Evolutionary conservation across 2,329 filamentous ascomycete species (phyloP).

Genomic region (Talaromyces funiculosus): DNA sequence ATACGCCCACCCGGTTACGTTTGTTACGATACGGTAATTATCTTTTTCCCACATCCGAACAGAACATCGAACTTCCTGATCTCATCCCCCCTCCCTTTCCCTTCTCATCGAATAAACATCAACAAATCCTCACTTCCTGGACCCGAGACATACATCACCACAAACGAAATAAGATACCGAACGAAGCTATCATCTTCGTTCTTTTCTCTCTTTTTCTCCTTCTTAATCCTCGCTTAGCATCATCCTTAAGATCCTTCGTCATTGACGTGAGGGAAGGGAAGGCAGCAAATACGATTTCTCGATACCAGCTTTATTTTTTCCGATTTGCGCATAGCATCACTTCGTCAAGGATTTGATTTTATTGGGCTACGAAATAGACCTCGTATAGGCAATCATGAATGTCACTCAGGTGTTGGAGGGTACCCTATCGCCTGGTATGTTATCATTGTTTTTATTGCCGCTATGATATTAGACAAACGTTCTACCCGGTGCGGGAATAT

Average conservation of each 20-base stretch:
- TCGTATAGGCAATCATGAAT: conserved; percentile 63
- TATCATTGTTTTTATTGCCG: conserved; percentile 26
- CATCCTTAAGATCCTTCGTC: conserved; percentile 14
- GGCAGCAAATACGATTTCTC: background rate
- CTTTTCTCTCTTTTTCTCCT: background rate
- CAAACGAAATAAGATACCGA: background rate
- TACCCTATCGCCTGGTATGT: conserved; percentile 88
- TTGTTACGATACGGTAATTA: conserved; percentile 2
- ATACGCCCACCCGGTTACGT: background rate
- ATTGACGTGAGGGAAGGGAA: conserved; percentile 1
- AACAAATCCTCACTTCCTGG: background rate
- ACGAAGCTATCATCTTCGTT: background rate
- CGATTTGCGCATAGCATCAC: conserved; percentile 13
- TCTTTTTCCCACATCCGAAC: conserved; percentile 12
- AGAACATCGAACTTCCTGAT: conserved; percentile 4
- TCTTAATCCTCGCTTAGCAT: conserved; percentile 13
- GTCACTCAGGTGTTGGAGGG: conserved; percentile 97
- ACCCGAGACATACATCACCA: background rate
- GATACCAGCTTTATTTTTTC: conserved; percentile 9
- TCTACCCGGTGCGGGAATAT: background rate
- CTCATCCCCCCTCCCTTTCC: background rate
- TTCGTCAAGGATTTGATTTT: background rate
- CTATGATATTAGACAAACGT: background rate
- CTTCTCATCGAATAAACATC: background rate
- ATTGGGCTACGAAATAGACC: background rate